Evolutionary conservation across 2,329 filamentous ascomycete species (phyloP).

Genomic region (Zelopaecilomyces penicillatus): DNA sequence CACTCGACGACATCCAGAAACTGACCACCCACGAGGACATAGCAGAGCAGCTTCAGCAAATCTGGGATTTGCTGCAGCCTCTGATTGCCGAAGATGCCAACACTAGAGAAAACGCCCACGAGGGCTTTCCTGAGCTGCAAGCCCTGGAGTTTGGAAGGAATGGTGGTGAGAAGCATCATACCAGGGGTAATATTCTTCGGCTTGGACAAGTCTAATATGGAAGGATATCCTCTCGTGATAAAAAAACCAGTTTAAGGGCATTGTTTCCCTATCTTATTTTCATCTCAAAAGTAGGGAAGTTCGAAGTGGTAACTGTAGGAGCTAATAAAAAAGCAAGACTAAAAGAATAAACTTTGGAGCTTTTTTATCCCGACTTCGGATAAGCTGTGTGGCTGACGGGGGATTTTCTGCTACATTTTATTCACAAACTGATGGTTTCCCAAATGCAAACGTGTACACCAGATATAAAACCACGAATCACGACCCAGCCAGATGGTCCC

Average conservation of each 20-base stretch:
- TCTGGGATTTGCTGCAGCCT: constrained; percentile 18
- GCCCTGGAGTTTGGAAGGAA: constrained; percentile 14
- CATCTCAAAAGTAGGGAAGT: too few relatives aligned
- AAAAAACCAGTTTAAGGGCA: not conserved
- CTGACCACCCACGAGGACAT: constrained; percentile 15
- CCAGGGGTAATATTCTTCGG: constrained; percentile 8
- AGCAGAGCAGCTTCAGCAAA: constrained; percentile 14
- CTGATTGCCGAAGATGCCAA: constrained; percentile 9
- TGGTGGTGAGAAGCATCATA: not conserved
- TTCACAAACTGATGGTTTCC: too few relatives aligned
- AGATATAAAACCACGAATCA: too few relatives aligned
- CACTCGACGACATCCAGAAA: constrained; percentile 17
- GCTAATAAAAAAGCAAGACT: too few relatives aligned
- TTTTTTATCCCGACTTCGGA: too few relatives aligned
- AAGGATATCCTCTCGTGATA: not conserved
- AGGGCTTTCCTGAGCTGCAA: constrained; percentile 9
- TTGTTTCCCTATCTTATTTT: too few relatives aligned
- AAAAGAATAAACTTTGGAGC: too few relatives aligned
- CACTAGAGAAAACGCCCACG: not conserved
- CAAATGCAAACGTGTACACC: too few relatives aligned
- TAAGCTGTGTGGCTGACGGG: too few relatives aligned
- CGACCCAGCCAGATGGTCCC: too few relatives aligned
- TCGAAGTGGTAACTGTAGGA: too few relatives aligned
- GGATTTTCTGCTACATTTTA: too few relatives aligned
- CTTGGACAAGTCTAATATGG: constrained; percentile 1